These are phyloP conservation scores for Pseudogymnoascus sp. DNA, from an alignment of 2,329 filamentous ascomycete species.

Conservation along the genomic window DNA sequence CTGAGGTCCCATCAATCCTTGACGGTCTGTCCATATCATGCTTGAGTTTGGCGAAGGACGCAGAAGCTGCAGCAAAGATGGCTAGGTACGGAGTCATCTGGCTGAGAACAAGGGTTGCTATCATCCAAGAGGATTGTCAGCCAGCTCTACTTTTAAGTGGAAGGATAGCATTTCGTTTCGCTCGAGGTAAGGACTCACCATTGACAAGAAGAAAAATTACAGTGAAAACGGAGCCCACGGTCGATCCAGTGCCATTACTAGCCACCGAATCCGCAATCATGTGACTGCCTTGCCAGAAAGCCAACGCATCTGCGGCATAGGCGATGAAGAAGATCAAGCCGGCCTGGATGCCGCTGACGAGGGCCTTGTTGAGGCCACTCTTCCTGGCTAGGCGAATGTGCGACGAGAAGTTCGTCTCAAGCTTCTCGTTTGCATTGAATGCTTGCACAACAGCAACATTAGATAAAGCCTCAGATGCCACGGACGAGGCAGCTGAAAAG, in stretches of 20 bases:
- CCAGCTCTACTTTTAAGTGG: neutral
- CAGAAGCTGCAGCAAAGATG: constrained; percentile 32
- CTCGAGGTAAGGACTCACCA: constrained; percentile 3
- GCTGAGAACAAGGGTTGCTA: constrained; percentile 38
- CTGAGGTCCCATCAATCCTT: neutral
- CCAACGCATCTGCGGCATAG: constrained; percentile 49
- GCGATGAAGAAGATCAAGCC: constrained; percentile 50
- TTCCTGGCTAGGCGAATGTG: constrained; percentile 36
- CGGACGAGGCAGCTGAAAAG: constrained; percentile 39
- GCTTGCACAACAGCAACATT: constrained; percentile 45
- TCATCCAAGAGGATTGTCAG: constrained; percentile 22
- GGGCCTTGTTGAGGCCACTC: constrained; percentile 41
- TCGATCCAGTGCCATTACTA: constrained; percentile 35
- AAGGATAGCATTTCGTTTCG: neutral
- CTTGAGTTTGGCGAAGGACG: constrained; percentile 26
- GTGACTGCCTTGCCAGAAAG: constrained; percentile 50
- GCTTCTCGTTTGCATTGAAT: constrained; percentile 37
- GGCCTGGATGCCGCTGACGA: constrained; percentile 39
- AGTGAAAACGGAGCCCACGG: constrained; percentile 33
- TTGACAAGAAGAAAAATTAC: constrained; percentile 45
- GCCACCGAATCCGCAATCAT: constrained; percentile 29
- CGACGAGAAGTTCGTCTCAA: constrained; percentile 40
- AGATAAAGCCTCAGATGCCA: constrained; percentile 44
- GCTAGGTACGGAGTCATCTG: constrained; percentile 43
- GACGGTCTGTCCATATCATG: constrained; percentile 1